Evolutionary conservation across 345 rosid genomes (phyloP), one percentile per base, ranked within the genome.

Genomic region (Sonneratia alba): DNA sequence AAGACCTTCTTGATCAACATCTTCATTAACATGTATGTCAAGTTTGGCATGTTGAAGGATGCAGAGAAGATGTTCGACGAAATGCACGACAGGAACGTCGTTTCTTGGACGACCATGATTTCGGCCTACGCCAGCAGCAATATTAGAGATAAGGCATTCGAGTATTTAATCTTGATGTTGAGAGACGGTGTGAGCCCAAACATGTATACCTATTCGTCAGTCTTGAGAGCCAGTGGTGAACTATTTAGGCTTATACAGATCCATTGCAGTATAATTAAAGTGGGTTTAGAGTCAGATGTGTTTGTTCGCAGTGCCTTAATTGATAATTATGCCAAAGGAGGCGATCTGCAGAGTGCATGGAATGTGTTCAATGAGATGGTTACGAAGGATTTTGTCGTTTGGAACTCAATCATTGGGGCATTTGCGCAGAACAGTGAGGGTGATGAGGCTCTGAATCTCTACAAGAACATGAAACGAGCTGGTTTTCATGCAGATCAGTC

Each of bases 241-340:
- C 59, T 53, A 21, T 53, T 21, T 53, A 53, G 0, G 59, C 59
- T 53, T 53, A 18, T 0, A 53, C 59, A 53, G 59, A 53, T 53
- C 59, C 59, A 53, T 53, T 53, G 59, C 9, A 66, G 72, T 57
- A 81, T 75, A 48, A 57, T 73, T 14, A 81, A 73, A 74, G 53
- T 63, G 42, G 81, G 81, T 6, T 40, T 81, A 21, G 79, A 78
- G 21, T 73, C 79, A 27, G 81, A 81, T 67, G 74, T 75, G 34
- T 81, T 57, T 43, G 84, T 81, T 48, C 72, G 81, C 59, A 81
- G 84, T 53, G 77, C 81, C 62, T 70, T 81, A 5, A 75, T 78
- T 45, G 84, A 77, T 70, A 59, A 70, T 49, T 78, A 78, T 38
- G 78, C 84, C 24, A 53, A 53, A 21, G 59, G 36, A 74, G 71